phyloP scores from a whole-genome alignment of 2,329 filamentous ascomycete species.

The Talaromyces piceae region DNA sequence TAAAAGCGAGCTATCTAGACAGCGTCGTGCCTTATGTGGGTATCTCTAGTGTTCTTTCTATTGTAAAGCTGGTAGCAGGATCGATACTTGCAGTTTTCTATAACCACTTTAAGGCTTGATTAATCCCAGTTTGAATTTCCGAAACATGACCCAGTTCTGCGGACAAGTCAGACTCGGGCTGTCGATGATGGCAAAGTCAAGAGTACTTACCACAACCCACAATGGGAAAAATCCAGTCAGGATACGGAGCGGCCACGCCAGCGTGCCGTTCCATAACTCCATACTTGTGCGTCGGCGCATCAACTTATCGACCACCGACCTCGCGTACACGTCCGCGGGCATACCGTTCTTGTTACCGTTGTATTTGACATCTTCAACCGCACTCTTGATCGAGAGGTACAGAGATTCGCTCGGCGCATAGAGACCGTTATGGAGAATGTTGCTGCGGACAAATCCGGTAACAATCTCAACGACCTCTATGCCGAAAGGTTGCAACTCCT shows the following conservation, averaged over 20 bases:
- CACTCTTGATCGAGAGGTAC: slow-evolving; percentile 2
- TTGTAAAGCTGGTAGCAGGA: too few relatives aligned
- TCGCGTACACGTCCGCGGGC: slow-evolving; percentile 11
- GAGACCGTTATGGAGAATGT: slow-evolving; percentile 1
- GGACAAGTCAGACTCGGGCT: background rate
- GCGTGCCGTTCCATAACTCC: slow-evolving; percentile 1
- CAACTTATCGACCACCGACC: slow-evolving; percentile 4
- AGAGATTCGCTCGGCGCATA: background rate
- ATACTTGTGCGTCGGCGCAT: background rate
- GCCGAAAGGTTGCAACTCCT: slow-evolving; percentile 2
- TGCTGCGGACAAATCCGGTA: slow-evolving; percentile 1
- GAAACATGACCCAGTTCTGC: slow-evolving; percentile 1
- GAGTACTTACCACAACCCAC: background rate
- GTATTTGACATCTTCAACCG: slow-evolving; percentile 13
- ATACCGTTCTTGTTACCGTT: slow-evolving; percentile 14
- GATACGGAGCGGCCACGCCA: background rate
- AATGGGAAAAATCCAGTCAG: background rate
- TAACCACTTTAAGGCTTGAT: background rate
- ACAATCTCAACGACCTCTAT: slow-evolving; percentile 2
- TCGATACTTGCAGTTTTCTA: background rate
- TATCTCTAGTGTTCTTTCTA: too few relatives aligned
- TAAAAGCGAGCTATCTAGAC: too few relatives aligned
- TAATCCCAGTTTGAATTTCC: background rate
- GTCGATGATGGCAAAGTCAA: too few relatives aligned
- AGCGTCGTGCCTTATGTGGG: too few relatives aligned